Base-by-base conservation (phyloP, 345 rosid genomes). In the Trapa incisa region DNA sequence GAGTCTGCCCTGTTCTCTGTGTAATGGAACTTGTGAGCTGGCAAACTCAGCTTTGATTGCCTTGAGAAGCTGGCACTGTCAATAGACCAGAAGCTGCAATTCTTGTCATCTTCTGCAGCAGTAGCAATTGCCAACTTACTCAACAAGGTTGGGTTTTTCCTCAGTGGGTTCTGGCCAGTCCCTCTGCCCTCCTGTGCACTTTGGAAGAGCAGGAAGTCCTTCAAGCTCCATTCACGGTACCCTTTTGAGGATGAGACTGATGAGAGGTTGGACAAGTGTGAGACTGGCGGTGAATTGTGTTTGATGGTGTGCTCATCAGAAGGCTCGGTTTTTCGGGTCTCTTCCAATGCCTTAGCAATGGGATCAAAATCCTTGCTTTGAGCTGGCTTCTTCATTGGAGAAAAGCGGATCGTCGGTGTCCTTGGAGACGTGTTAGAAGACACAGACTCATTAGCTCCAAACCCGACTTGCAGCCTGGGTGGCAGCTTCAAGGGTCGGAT, bases 111-210 rank as follows among this genome's bases (percentile, higher is more conserved):
- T 22, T 22, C 29, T 22, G 29, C 29, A 22, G 29, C 29, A 22
- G 29, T 22, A 22, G 29, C 29, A 22, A 22, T 22, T 22, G 29
- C 29, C 29, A 22, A 22, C 29, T 22, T 22, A 0, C 29, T 22
- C 29, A 22, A 22, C 29, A 22, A 22, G 29, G 74, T 69, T 3
- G 75, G 72, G 66, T 80, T 87, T 50, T 83, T 85, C n/a, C 75
- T 76, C 42, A 86, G 69, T 0, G 83, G 75, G 37, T 86, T 86
- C 37, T 76, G 71, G 53, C 75, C 70, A 5, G 92, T 79, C 0
- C 92, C 89, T 50, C 96, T 77, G 4, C 99, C 97, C 71, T 94
- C 97, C 0, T 96, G 91, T 0, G 97, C 96, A 32, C 97, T 94
- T 57, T 97, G 81, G 74, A 91, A 94, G 15, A 93, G 69, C 61